Percentiles rank a stretch among this genome's conserved stretches.
Conservation (phyloP, 805 yeast species). For the Starmerella stigmatis region DNA sequence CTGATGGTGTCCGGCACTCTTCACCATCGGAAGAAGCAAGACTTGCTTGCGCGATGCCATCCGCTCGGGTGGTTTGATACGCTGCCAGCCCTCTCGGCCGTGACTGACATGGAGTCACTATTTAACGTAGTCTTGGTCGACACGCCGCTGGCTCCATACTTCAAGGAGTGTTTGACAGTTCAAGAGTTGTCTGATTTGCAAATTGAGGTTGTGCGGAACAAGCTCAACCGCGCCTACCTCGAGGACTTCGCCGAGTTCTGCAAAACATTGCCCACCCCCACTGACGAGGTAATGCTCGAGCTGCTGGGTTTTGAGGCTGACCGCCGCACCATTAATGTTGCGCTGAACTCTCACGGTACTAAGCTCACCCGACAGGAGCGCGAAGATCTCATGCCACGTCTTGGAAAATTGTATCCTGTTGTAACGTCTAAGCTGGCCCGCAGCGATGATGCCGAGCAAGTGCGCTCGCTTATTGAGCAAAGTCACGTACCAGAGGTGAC, state of each 20-base stretch:
- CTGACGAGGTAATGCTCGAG: slow-evolving; percentile 66
- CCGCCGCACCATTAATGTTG: slow-evolving; percentile 82
- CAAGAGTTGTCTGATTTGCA: slow-evolving; percentile 90
- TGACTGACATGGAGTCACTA: slow-evolving; percentile 87
- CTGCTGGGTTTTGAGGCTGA: slow-evolving; percentile 88
- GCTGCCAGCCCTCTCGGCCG: slow-evolving; percentile 85
- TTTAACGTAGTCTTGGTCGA: slow-evolving; percentile 88
- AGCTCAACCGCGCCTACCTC: slow-evolving; percentile 81
- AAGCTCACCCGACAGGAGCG: slow-evolving; percentile 70
- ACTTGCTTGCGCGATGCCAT: slow-evolving; percentile 81
- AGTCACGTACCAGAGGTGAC: slow-evolving; percentile 27
- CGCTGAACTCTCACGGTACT: slow-evolving; percentile 78
- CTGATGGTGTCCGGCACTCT: slow-evolving; percentile 94
- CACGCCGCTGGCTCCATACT: slow-evolving; percentile 95
- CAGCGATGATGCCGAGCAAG: slow-evolving; percentile 78
- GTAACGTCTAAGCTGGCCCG: slow-evolving; percentile 56
- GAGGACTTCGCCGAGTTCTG: slow-evolving; percentile 74
- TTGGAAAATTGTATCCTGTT: slow-evolving; percentile 70
- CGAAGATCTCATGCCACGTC: slow-evolving; percentile 58
- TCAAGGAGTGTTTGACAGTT: slow-evolving; percentile 66
- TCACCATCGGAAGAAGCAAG: slow-evolving; percentile 85
- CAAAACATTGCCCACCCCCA: slow-evolving; percentile 57
- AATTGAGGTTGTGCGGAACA: slow-evolving; percentile 88
- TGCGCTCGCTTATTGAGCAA: slow-evolving; percentile 37
- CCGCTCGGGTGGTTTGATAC: slow-evolving; percentile 99